Evolutionary conservation across 2,329 filamentous ascomycete genomes (phyloP), one percentile per base, ranked within the genome.

Genomic region (Colletotrichum cordylinicola): DNA sequence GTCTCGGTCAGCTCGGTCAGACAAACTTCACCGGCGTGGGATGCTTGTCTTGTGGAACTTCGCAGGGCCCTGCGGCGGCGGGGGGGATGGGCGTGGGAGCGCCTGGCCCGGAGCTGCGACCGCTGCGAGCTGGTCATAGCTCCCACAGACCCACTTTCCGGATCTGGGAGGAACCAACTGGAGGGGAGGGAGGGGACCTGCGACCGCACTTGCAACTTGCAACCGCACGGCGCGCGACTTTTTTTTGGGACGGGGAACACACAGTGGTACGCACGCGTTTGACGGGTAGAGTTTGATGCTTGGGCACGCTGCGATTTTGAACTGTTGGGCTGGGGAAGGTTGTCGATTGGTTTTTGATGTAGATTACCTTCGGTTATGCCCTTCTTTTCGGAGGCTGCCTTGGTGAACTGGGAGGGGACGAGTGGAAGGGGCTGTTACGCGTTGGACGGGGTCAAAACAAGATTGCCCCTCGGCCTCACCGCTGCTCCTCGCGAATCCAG

Each of bases 111-210:
- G 61, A 43, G 61, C 61, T 66, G 62, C 62, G 62, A 66, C 37
- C 48, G 61, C 61, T 66, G 62, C 62, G 62, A 66, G 62, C 21
- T 75, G 72, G 72, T 67, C 72, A 75, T 75, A 75, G 72, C 72
- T 75, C 39, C 62, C 9, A 52, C 6, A 18, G 72, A 70, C 55
- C 72, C 72, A 75, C 72, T 31, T 75, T 72, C 72, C 72, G 64
- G 37, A 75, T 75, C 69, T 72, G 72, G 72, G 72, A 75, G 72
- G 52, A 21, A 21, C 21, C 48, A 39, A 27, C 33, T 35, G 61
- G n/a, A 27, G 21, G 31, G n/a, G 21, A 37, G 33, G n/a, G n/a
- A 39, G 33, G 48, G 18, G 24, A 33, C 9, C 31, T 37, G 12
- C 29, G 29, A 72, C 62, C 43, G 43, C 43, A 48, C 43, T 48